A percentile compares a stretch with the other conserved stretches of the same genome.
Evolutionary conservation across 495 filamentous ascomycete genomes (phyloP).

Genomic region (Tuber brumale): DNA sequence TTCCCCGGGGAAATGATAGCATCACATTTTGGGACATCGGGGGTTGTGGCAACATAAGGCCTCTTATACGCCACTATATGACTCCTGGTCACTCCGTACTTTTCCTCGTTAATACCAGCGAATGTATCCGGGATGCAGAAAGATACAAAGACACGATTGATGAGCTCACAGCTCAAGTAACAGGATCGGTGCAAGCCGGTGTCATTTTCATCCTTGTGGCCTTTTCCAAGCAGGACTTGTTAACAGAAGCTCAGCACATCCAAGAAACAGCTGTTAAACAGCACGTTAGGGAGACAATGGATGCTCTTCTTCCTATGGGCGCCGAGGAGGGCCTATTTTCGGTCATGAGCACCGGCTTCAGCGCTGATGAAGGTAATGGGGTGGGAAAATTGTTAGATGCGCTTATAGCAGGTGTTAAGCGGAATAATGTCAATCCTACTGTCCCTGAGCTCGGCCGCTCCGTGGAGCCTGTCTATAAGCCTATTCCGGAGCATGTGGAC

Average conservation of each 20-base stretch:
- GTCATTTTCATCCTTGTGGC: constrained; percentile 19
- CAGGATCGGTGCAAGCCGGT: not conserved
- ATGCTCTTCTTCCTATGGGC: constrained; percentile 6
- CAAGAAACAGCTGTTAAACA: not conserved
- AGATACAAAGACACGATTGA: constrained; percentile 17
- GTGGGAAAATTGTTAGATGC: not conserved
- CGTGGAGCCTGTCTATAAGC: not conserved
- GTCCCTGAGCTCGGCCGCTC: not conserved
- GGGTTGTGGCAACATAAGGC: constrained; percentile 28
- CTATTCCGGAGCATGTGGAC: not conserved
- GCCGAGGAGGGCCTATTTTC: not conserved
- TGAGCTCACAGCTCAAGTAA: constrained; percentile 9
- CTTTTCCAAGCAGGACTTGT: constrained; percentile 21
- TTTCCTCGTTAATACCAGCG: constrained; percentile 22
- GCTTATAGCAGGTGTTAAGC: not conserved
- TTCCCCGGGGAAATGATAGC: constrained; percentile 8
- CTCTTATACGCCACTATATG: constrained; percentile 27
- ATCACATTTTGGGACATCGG: constrained; percentile 29
- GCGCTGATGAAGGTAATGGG: not conserved
- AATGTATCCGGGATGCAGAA: constrained; percentile 4
- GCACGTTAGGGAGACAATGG: constrained; percentile 14
- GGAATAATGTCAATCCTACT: not conserved
- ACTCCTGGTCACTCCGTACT: constrained; percentile 10
- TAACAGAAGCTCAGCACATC: not conserved
- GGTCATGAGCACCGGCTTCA: not conserved